A percentile compares a stretch with the other conserved stretches of the same genome.
Evolutionary conservation across 345 rosid genomes (phyloP).

Genomic region (Schrenkiella parvula): DNA sequence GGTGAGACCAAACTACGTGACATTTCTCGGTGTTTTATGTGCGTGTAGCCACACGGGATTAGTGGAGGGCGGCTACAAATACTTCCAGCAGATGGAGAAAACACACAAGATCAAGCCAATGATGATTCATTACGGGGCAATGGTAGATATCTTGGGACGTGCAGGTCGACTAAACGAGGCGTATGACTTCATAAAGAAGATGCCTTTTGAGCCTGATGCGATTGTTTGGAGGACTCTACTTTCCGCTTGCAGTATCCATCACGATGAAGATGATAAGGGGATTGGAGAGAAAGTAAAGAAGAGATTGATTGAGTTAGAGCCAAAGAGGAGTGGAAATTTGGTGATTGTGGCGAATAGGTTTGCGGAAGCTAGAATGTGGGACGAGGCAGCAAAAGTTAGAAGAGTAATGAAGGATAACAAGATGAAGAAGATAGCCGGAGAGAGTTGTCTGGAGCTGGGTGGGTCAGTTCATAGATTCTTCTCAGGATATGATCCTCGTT

Average conservation of each 20-base stretch:
- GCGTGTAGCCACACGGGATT: slow-evolving; percentile 81
- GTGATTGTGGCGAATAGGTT: slow-evolving; percentile 73
- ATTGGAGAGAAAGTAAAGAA: slow-evolving; percentile 48
- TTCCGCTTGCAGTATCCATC: slow-evolving; percentile 54
- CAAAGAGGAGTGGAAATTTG: slow-evolving; percentile 67
- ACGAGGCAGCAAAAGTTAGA: slow-evolving; percentile 57
- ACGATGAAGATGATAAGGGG: slow-evolving; percentile 36
- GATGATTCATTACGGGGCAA: slow-evolving; percentile 69
- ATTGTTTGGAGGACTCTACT: slow-evolving; percentile 75
- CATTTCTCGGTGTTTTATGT: slow-evolving; percentile 80
- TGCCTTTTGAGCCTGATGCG: slow-evolving; percentile 58
- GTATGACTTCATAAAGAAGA: slow-evolving; percentile 40
- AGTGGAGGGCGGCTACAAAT: slow-evolving; percentile 63
- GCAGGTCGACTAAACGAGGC: slow-evolving; percentile 73
- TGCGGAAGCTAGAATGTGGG: slow-evolving; percentile 83
- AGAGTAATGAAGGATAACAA: slow-evolving; percentile 52
- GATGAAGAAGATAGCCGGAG: slow-evolving; percentile 63
- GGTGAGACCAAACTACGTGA: slow-evolving; percentile 64
- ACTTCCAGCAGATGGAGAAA: slow-evolving; percentile 63
- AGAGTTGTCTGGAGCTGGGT: slow-evolving; percentile 57
- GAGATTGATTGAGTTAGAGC: slow-evolving; percentile 66
- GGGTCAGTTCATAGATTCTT: slow-evolving; percentile 57
- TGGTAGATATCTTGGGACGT: slow-evolving; percentile 72
- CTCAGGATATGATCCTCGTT: slow-evolving; percentile 52
- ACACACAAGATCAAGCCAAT: slow-evolving; percentile 64